A percentile compares a stretch with the other conserved stretches of the same genome.
Conservation (phyloP, 148 eudicot genomes). For the Polygonum aviculare region DNA sequence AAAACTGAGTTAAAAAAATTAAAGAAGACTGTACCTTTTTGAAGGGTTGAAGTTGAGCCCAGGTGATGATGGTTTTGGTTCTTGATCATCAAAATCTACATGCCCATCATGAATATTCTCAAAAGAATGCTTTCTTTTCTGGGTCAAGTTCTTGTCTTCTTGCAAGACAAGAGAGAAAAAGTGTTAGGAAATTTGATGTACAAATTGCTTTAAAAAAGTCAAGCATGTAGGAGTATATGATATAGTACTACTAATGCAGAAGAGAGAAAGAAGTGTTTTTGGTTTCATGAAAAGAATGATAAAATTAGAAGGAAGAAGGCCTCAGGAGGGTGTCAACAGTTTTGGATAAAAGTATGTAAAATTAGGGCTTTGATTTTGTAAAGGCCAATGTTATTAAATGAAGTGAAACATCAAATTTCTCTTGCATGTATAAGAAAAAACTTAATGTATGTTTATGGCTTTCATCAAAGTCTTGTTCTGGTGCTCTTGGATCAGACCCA, state of each 20-base stretch:
- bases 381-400: conserved; percentile 1
- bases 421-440: background rate
- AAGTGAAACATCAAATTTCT: conserved; percentile 2
- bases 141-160: conserved; percentile 1
- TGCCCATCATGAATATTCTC: conserved; percentile 7
- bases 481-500: conserved; percentile 9
- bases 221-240: background rate
- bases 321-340: background rate
- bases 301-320: background rate
- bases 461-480: background rate
- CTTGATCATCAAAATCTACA: conserved; percentile 2
- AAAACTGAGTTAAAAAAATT: background rate
- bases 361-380: background rate
- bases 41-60: conserved; percentile 4
- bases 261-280: background rate
- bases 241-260: background rate
- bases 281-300: background rate
- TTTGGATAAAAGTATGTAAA: background rate
- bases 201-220: background rate
- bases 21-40: background rate
- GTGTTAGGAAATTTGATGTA: background rate
- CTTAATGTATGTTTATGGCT: conserved; percentile 3
- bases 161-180: background rate
- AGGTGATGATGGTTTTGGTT: background rate
- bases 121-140: conserved; percentile 1